Base-by-base conservation (phyloP, 1,139 yeast genomes). In the Sugiyamaella japonica region DNA sequence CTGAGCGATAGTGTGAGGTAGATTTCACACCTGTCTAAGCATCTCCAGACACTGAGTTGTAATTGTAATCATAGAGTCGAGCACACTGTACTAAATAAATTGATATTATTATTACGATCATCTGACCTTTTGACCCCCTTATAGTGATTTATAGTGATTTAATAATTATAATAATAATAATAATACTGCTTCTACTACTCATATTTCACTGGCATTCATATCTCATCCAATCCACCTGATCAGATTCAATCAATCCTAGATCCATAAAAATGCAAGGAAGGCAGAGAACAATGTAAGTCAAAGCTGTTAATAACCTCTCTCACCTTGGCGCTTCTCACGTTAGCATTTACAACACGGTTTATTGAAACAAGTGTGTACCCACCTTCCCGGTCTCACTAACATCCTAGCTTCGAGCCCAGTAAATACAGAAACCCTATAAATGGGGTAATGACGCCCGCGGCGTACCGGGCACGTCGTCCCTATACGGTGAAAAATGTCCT, bases 401-500 rank as follows among this genome's bases (percentile, higher is more conserved):
- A 32, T 20, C 15, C 44, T 46, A 66, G 70, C 46, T 50, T 67
- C 53, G 62, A 59, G 50, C 64, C 68, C 16, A 76, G 80, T 39
- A 74, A 70, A 39, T 89, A 89, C 71, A 86, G 87, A 68, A 89
- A 87, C 72, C 86, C 84, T 52, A 76, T 77, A 66, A 88, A 95
- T 20, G 86, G 84, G 73, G 87, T 87, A 69, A 90, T 90, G 90
- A 88, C 97, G 1, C 97, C 97, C 16, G 96, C 97, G 8, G 84
- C 91, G 76, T 77, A 89, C 64, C 78, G 98, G 63, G 97, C 96
- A 48, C 81, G 98, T 69, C 78, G 80, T 56, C 97, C 97, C 42
- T 91, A 81, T 68, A 86, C 90, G 73, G 81, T 84, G 79, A 83
- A 79, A 66, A 91, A 91, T 70, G 79, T 86, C 68, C 72, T 81